Conservation (phyloP, 2,329 filamentous ascomycete species). For the Juglanconis sp. region DNA sequence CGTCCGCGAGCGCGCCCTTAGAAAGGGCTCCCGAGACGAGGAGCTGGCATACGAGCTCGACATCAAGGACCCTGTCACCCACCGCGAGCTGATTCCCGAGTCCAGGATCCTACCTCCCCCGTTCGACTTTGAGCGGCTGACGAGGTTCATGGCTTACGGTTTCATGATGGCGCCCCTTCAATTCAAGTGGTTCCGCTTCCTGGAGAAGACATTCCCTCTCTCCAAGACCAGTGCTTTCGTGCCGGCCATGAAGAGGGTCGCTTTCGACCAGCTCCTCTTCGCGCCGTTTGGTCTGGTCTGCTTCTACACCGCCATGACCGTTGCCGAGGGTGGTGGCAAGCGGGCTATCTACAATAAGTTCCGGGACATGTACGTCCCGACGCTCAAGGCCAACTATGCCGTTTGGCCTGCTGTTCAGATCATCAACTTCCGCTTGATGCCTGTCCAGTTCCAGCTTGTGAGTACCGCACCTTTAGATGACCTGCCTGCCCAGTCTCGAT, state of each 20-base stretch:
- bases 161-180: conserved; percentile 95
- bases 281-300: conserved; percentile 81
- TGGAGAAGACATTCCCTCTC: conserved; percentile 79
- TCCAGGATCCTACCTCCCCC: conserved; percentile 66
- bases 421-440: conserved; percentile 93
- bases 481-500: background rate
- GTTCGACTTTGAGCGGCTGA: conserved; percentile 93
- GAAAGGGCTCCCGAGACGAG: conserved; percentile 66
- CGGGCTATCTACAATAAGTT: conserved; percentile 80
- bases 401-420: conserved; percentile 96
- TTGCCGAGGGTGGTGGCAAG: conserved; percentile 86
- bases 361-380: conserved; percentile 88
- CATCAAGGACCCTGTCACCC: conserved; percentile 69
- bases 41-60: conserved; percentile 81
- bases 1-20: conserved; percentile 64
- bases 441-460: conserved; percentile 94
- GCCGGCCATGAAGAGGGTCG: conserved; percentile 85
- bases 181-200: conserved; percentile 91
- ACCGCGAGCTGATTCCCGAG: conserved; percentile 63
- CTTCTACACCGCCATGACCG: conserved; percentile 96
- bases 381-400: conserved; percentile 91
- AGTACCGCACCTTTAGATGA: conserved; percentile 37
- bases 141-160: conserved; percentile 94
- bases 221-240: conserved; percentile 70
- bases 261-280: conserved; percentile 89